Conservation (phyloP, 2,329 filamentous ascomycete genomes). For the Delphinella strobiligena region DNA sequence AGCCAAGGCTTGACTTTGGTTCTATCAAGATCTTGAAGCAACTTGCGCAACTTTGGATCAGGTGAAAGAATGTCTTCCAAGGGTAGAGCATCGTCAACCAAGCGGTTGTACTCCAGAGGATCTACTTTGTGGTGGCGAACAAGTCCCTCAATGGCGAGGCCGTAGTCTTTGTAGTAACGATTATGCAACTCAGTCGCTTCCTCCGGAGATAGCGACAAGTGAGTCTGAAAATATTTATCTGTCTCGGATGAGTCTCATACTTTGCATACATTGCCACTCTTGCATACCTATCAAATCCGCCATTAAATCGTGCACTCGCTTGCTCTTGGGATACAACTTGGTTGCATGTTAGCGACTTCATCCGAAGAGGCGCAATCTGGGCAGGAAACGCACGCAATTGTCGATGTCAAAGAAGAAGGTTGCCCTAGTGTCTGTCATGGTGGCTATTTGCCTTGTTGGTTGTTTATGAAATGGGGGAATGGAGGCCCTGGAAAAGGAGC, state of each 20-base stretch:
- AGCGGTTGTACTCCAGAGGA: slow-evolving; percentile 81
- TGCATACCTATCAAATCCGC: slow-evolving; percentile 62
- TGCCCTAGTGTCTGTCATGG: slow-evolving; percentile 27
- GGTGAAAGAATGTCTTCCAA: slow-evolving; percentile 75
- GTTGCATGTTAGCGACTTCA: not conserved
- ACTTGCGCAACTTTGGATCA: slow-evolving; percentile 56
- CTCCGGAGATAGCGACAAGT: slow-evolving; percentile 60
- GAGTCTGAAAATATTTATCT: slow-evolving; percentile 51
- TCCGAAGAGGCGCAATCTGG: not conserved
- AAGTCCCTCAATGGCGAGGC: slow-evolving; percentile 90
- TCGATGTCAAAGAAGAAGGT: slow-evolving; percentile 86
- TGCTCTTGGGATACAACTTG: slow-evolving; percentile 77
- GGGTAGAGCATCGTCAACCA: slow-evolving; percentile 90
- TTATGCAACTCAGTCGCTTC: slow-evolving; percentile 79
- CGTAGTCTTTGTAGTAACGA: slow-evolving; percentile 92
- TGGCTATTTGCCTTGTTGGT: slow-evolving; percentile 1
- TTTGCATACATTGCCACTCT: slow-evolving; percentile 34
- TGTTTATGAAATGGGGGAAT: slow-evolving; percentile 1
- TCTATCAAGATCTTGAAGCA: slow-evolving; percentile 73
- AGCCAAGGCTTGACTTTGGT: slow-evolving; percentile 83
- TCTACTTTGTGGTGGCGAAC: slow-evolving; percentile 92
- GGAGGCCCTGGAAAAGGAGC: not conserved
- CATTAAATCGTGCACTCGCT: slow-evolving; percentile 83
- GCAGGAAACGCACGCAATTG: slow-evolving; percentile 59
- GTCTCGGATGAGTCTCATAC: not conserved